Base-by-base conservation (phyloP, 495 filamentous ascomycete species). In the Hypoxylon fragiforme region DNA sequence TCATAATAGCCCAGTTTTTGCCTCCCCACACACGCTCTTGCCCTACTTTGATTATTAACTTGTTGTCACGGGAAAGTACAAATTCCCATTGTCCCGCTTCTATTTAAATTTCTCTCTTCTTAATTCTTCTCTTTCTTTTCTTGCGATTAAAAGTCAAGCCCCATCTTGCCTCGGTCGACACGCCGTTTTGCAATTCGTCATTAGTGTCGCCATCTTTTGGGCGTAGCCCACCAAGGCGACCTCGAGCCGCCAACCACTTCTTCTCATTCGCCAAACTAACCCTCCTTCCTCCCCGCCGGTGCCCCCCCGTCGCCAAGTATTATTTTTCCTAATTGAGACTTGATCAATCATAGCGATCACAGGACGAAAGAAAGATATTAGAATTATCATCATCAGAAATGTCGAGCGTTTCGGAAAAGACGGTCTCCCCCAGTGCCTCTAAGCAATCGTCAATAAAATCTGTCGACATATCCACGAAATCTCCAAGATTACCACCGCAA, bases 401-500 rank as follows among this genome's bases (percentile, higher is more conserved):
- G 65, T 65, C 65, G 65, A 65, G 50, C 62, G 51, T 39, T 50
- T 68, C 65, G 41, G 65, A 68, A 46, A 70, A 69, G 57, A 66
- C 70, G 31, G 55, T 62, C 8, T 73, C 73, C 28, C 70, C 64
- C 48, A 67, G 63, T 52, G 66, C 69, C 18, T 77, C 75, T 18
- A 74, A 75, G 32, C 67, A 75, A 11, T 74, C 75, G 9, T 77
- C 75, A 8, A 65, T 77, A 55, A 73, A 69, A 57, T 77, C 75
- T 3, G 51, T 73, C 53, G 74, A 76, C 21, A 54, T 57, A 18
- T 49, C 66, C 31, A 63, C 72, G 42, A 66, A 58, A 53, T 72
- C 75, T n/a, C 73, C 75, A 34, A 73, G 69, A 13, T 49, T 73
- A 36, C 47, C 45, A 44, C 71, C 55, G 36, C 71, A 71, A 42